Base-by-base conservation (phyloP, 140 eudicot genomes). In the Anethum foeniculum region DNA sequence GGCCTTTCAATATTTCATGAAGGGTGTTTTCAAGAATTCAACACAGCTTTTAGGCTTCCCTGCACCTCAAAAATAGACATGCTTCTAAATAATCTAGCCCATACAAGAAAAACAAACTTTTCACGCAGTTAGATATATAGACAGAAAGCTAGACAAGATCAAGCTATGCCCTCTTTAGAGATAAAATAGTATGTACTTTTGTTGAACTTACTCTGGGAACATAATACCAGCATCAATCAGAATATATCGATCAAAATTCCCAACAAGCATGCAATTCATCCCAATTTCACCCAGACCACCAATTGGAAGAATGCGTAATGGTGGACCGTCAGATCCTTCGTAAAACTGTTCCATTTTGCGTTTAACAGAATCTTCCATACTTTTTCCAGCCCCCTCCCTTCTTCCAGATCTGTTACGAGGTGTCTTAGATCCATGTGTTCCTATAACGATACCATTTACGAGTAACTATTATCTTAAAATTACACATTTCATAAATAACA, bases 221-320 rank as follows among this genome's bases (percentile, higher is more conserved):
- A 95, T 95, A 60, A 92, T 88, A 82, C 99, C 99, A 60, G 99
- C 99, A 90, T 95, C 99, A 79, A 95, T 91, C 78, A 95, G 85
- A 81, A 95, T 92, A 87, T 95, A 95, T 28, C 99, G 97, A 83
- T 95, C 97, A 74, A 89, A 95, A 84, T 95, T 92, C 46, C 99
- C 99, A 64, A 95, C 93, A 81, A 95, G 97, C 99, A 95, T 95
- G 88, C 99, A 95, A 78, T 95, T 95, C 99, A 95, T 95, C 86
- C 99, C 97, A 80, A 95, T 95, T 89, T 95, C 99, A 73, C 99
- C 99, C 58, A 95, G 80, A 67, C 99, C 99, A 69, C 99, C 99
- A 85, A 95, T 92, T 51, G 99, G 99, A 62, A 95, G 92, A 77
- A 95, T 75, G 44, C 99, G 99, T 27, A 95, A 84, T 58, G 99